phyloP scores from a whole-genome alignment of 164 flowering plant species.

The Stephania japonica region DNA sequence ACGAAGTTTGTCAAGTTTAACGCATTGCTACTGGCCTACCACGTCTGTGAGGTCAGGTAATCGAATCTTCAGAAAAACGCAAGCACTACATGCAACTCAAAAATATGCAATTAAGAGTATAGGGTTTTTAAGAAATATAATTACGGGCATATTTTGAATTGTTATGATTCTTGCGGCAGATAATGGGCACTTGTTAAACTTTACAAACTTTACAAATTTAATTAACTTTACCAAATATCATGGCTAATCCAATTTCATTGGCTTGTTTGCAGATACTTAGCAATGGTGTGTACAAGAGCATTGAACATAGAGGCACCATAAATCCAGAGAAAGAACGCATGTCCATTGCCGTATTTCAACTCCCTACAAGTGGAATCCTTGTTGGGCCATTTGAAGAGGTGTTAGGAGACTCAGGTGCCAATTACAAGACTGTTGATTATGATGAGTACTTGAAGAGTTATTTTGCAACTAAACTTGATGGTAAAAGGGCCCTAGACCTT shows the following conservation, averaged over 20 bases:
- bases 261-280: slow-evolving; percentile 20
- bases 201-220: too few species aligned
- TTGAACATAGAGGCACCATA: slow-evolving; percentile 30
- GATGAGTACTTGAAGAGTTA: background rate
- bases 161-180: too few species aligned
- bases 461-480: slow-evolving; percentile 4
- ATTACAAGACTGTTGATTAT: background rate
- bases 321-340: slow-evolving; percentile 3
- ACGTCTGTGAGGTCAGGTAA: too few species aligned
- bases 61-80: too few species aligned
- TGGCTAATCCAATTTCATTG: background rate
- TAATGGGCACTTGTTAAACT: too few species aligned
- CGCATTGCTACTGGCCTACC: too few species aligned
- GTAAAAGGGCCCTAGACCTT: slow-evolving; percentile 5
- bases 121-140: too few species aligned
- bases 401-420: background rate
- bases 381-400: slow-evolving; percentile 2
- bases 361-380: background rate
- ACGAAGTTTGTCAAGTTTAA: too few species aligned
- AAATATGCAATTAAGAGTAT: too few species aligned
- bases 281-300: slow-evolving; percentile 30
- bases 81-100: too few species aligned
- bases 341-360: slow-evolving; percentile 8
- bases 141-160: too few species aligned
- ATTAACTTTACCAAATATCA: too few species aligned